Percentiles rank a stretch among this genome's conserved stretches.
These are phyloP conservation scores for Mycena olivaceomarginata DNA, from an alignment of 768 basidiomycete genomes.

Conservation along the genomic window DNA sequence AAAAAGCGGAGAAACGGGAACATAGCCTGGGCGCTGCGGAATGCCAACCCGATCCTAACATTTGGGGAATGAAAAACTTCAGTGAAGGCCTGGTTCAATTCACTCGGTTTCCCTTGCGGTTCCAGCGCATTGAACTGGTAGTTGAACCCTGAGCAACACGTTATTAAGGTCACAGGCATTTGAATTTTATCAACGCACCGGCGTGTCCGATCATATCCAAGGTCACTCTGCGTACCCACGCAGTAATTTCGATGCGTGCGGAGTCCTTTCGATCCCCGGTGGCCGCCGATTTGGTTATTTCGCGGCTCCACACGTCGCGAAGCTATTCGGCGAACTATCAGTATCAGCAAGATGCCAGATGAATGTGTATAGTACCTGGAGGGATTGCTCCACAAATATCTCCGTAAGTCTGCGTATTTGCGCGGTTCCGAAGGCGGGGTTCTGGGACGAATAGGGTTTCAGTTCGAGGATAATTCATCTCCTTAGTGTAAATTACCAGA, in stretches of 20 bases:
- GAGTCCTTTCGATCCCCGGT: slow-evolving; percentile 24
- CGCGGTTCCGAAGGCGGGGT: slow-evolving; percentile 65
- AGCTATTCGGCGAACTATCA: slow-evolving; percentile 46
- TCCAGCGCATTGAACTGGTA: slow-evolving; percentile 24
- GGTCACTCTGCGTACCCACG: slow-evolving; percentile 59
- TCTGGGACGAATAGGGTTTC: slow-evolving; percentile 50
- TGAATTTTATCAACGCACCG: slow-evolving; percentile 48
- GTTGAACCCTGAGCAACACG: slow-evolving; percentile 15
- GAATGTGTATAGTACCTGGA: slow-evolving; percentile 48
- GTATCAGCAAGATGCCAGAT: neutral
- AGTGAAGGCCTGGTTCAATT: slow-evolving; percentile 56
- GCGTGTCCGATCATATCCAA: slow-evolving; percentile 65
- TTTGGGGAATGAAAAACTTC: slow-evolving; percentile 48
- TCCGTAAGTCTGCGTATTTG: slow-evolving; percentile 63
- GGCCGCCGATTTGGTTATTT: slow-evolving; percentile 39
- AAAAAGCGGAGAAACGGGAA: slow-evolving; percentile 54
- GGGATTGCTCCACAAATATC: slow-evolving; percentile 60
- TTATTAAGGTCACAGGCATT: neutral
- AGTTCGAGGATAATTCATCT: slow-evolving; percentile 12
- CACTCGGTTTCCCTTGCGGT: slow-evolving; percentile 48
- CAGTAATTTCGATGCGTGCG: slow-evolving; percentile 53
- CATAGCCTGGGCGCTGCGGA: slow-evolving; percentile 46
- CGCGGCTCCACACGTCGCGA: slow-evolving; percentile 55
- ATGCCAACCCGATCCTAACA: neutral
- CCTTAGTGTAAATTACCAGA: slow-evolving; percentile 6